Evolutionary conservation across 352 stramenopile species (phyloP), one percentile per base, ranked within the genome.

Genomic region (Phytophthora pistaciae): DNA sequence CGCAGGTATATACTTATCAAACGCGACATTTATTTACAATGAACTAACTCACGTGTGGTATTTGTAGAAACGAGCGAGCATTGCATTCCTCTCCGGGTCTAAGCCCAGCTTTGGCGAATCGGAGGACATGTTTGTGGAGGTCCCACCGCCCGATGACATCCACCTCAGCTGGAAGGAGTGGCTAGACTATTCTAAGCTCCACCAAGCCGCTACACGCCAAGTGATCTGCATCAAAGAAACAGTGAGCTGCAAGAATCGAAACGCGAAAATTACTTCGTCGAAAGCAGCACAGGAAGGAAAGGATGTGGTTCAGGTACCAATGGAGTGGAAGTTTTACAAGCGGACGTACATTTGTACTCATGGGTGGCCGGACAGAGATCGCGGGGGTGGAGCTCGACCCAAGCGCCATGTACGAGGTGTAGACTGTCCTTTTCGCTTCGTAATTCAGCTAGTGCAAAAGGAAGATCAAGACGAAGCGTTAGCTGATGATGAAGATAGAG

Each of bases 301-400:
- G 8, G 16, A 40, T 27, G 56, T 63, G 11, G 10, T 27, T 4
- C 40, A 18, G 10, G 56, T 63, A 3, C 56, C 56, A 20, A 8
- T 27, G 16, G 48, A 58, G 8, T 57, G 59, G 48, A 33, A 23
- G 8, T 31, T n/a, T 14, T 66, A 58, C 33, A 49, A 66, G 21
- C 46, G 56, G 16, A 66, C 48, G 11, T 66, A 66, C 10, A 57
- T 58, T 52, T 66, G 48, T 6, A 66, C 59, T 7, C 48, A 58
- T 31, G 59, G 48, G 20, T 66, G 59, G 59, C 21, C 27, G 3
- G 25, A 16, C 9, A 66, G 56, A 16, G 14, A 52, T 29, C 46
- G 48, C 10, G 48, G 59, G 9, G 3, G 9, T 10, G 59, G 59
- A 11, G 31, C 27, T 18, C 59, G 59, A 25, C 59, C 59, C 2